These are phyloP conservation scores for Lasiosphaeria miniovina DNA, from an alignment of 495 filamentous ascomycete genomes.

Conservation along the genomic window DNA sequence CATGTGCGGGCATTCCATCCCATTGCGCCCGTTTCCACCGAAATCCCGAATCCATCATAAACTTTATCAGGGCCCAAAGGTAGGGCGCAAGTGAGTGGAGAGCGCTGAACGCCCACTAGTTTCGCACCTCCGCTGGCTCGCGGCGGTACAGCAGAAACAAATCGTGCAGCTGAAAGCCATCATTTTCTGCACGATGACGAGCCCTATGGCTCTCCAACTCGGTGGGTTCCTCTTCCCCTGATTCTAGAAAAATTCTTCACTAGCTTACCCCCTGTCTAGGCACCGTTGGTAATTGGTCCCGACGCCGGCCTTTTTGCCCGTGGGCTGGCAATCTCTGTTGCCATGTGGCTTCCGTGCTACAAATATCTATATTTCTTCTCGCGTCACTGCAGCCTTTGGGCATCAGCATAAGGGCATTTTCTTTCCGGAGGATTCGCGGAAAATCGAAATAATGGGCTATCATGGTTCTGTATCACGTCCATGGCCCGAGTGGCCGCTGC, in stretches of 20 bases:
- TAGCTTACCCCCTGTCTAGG: not conserved
- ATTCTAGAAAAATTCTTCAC: slow-evolving; percentile 6
- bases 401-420: not conserved
- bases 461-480: slow-evolving; percentile 6
- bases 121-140: not conserved
- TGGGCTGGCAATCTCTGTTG: no score
- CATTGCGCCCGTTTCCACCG: no score
- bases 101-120: slow-evolving; percentile 3
- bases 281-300: not conserved
- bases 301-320: not conserved
- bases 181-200: slow-evolving; percentile 16
- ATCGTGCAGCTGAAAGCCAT: slow-evolving; percentile 9
- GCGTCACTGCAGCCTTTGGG: no score
- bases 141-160: slow-evolving; percentile 1
- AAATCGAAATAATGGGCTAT: not conserved
- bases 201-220: not conserved
- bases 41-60: no score
- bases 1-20: no score
- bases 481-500: not conserved
- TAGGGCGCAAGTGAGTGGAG: not conserved
- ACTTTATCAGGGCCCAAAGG: no score
- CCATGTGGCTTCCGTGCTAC: no score
- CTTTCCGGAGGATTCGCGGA: not conserved
- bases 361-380: no score
- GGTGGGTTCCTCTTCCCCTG: not conserved